Evolutionary conservation across 1,284 basidiomycete genomes (phyloP).

Genomic region (Rhodotorula sp.): DNA sequence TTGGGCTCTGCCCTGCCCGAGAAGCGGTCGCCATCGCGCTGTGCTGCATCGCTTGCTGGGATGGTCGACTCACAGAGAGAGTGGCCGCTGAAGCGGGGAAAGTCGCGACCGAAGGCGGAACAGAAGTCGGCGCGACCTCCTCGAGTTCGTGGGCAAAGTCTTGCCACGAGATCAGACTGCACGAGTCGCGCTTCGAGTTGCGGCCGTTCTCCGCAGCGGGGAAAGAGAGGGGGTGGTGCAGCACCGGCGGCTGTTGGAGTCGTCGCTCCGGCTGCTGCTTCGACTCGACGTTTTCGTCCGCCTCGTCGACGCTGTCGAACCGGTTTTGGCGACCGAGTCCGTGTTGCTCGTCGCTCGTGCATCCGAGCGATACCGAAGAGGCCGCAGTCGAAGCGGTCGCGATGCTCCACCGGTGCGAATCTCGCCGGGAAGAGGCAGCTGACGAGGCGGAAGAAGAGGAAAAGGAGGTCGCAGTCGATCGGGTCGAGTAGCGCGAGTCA

Average conservation of each 20-base stretch:
- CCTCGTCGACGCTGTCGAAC: slow-evolving; percentile 1
- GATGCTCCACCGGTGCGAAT: slow-evolving; percentile 30
- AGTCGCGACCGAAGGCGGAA: background rate
- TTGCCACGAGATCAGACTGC: slow-evolving; percentile 27
- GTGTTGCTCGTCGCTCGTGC: slow-evolving; percentile 5
- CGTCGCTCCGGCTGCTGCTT: background rate
- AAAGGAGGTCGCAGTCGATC: background rate
- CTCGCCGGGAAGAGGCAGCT: background rate
- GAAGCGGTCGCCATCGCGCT: too few species aligned
- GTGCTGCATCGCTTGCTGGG: too few species aligned
- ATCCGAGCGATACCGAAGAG: background rate
- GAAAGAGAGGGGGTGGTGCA: background rate
- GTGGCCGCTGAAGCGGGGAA: too few species aligned
- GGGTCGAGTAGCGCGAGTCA: slow-evolving; percentile 20
- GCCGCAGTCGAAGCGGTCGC: slow-evolving; percentile 28
- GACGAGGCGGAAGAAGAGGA: slow-evolving; percentile 11
- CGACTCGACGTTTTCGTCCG: background rate
- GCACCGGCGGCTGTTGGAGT: background rate
- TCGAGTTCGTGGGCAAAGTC: slow-evolving; percentile 33
- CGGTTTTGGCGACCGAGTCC: background rate
- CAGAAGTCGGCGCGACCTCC: slow-evolving; percentile 4
- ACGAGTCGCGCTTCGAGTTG: background rate
- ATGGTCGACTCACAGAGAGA: background rate
- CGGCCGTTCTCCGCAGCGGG: background rate
- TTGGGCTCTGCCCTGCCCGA: too few species aligned